Base-by-base conservation (phyloP, 768 basidiomycete genomes). In the Suillus weaverae region DNA sequence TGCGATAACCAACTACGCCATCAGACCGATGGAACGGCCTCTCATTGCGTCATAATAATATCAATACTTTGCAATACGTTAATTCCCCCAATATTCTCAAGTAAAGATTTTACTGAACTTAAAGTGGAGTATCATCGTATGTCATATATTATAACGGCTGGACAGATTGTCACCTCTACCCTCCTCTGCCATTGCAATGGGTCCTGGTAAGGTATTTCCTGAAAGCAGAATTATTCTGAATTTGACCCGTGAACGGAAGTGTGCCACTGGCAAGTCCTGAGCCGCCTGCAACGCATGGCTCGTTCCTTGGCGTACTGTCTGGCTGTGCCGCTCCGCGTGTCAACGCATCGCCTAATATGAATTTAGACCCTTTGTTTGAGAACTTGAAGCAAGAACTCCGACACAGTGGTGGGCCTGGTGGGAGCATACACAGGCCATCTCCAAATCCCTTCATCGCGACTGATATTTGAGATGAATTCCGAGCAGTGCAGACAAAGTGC, bases 1-100 rank as follows among this genome's bases (percentile, higher is more conserved):
- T 84, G 84, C 82, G 84, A 86, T 87, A 86, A 86, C 84, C 84
- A 86, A 85, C 84, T 86, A 86, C 85, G 82, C 85, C 85, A 86
- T 80, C 82, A 62, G 64, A 60, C 64, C 64, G 44, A 50, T 35
- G 26, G 4, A 18, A 5, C 0, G 3, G 1, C 0, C 3, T 9
- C 8, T 6, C 14, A 56, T 33, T 14, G 3, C 13, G 35, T 33
- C 33, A 4, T 20, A 11, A 11, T 51, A 16, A 14, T n/a, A 5
- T 26, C 0, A 51, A 16, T 30, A 30, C 3, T 0, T n/a, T 5
- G 10, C 44, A 8, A 18, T 9, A 43, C 6, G 41, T 43, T 6
- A 26, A 26, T 26, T 26, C 26, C 26, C 26, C 26, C 26, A 26
- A 26, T 26, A 26, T 26, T 26, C n/a, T n/a, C 26, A 26, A 26